Evolutionary conservation across 345 rosid species (phyloP), one percentile per base, ranked within the genome.

Genomic region (Eucalyptus pauciflora): DNA sequence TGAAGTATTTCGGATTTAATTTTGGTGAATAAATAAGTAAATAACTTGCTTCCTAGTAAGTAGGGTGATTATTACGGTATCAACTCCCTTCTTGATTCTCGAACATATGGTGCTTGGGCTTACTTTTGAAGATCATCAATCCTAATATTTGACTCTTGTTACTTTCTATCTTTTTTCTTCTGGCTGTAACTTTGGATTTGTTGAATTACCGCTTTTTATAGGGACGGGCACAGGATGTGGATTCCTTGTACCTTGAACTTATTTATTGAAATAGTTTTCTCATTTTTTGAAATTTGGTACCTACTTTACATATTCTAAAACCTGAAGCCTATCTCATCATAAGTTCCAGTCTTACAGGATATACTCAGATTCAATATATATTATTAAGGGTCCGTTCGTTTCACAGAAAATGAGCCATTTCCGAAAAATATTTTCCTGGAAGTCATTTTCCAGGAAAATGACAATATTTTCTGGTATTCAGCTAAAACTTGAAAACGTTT

Each of bases 321-420:
- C 0, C 0, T 17, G 1, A 1, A 52, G 0, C 4, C 0, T 17
- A 51, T 52, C 9, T 2, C 1, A 52, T 7, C 24, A 52, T 4
- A 52, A 17, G 0, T 52, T 51, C 0, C 0, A 51, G 37, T 3
- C 37, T 37, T 37, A 2, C 37, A 37, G 0, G 1, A 51, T 17
- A 2, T 52, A 52, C 0, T 52, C 2, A 7, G 0, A 52, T 7
- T 17, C 2, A 52, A 52, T 0, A 1, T 52, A 7, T 52, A 52
- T 52, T 52, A 52, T 18, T 52, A n/a, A n/a, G n/a, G n/a, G n/a
- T n/a, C n/a, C n/a, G n/a, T n/a, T n/a, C n/a, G n/a, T n/a, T n/a
- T n/a, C n/a, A n/a, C n/a, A n/a, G n/a, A n/a, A n/a, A n/a, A n/a
- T n/a, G n/a, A n/a, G n/a, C n/a, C n/a, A n/a, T n/a, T n/a, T n/a